These are phyloP conservation scores for Hypomyces perniciosus DNA, from an alignment of 2,329 filamentous ascomycete species.

Conservation along the genomic window DNA sequence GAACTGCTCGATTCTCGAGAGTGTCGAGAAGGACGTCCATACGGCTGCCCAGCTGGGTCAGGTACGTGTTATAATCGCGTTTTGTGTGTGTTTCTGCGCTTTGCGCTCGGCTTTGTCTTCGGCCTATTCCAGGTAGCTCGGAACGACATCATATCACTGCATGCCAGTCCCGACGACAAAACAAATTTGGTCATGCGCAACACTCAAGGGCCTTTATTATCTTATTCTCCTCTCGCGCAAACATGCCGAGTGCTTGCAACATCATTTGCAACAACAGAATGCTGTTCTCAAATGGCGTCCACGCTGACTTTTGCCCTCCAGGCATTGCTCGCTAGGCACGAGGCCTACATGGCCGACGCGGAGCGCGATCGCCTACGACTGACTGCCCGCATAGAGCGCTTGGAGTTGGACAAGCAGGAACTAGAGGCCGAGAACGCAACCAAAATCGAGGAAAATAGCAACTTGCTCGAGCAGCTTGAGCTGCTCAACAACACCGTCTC, in stretches of 20 bases:
- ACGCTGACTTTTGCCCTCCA: conserved; percentile 70
- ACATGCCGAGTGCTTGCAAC: background rate
- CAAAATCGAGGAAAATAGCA: conserved; percentile 76
- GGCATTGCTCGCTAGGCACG: conserved; percentile 87
- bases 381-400: conserved; percentile 62
- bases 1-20: conserved; percentile 71
- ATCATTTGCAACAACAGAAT: background rate
- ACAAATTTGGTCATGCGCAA: too few species aligned
- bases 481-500: conserved; percentile 70
- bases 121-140: background rate
- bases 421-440: conserved; percentile 72
- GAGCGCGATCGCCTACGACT: conserved; percentile 77
- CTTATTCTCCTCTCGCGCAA: background rate
- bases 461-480: conserved; percentile 78
- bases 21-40: conserved; percentile 80
- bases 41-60: conserved; percentile 84
- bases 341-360: conserved; percentile 88
- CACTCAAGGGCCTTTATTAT: too few species aligned
- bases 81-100: conserved; percentile 1
- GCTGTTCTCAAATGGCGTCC: conserved; percentile 25
- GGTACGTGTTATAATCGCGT: conserved; percentile 53
- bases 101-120: background rate
- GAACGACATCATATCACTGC: background rate
- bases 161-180: too few species aligned
- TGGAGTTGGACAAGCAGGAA: conserved; percentile 68